Base-by-base conservation (phyloP, 352 stramenopile genomes). In the Globisporangium sylvaticum region DNA sequence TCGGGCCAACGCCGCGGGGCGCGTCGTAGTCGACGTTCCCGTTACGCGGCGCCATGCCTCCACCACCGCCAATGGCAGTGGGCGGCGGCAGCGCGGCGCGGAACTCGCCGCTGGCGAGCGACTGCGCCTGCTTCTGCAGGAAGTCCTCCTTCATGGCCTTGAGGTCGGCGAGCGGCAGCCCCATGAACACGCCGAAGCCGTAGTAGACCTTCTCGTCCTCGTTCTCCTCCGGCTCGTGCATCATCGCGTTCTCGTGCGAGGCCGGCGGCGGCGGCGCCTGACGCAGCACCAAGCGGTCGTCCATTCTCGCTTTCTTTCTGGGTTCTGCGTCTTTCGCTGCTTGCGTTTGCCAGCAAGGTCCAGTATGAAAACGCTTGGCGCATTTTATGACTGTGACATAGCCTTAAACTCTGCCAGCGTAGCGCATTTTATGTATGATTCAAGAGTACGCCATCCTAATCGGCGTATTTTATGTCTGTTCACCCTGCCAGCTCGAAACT, bases 141-240 rank as follows among this genome's bases (percentile, higher is more conserved):
- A 85, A 90, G 58, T 94, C 79, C 42, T 92, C 83, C 74, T 91
- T 92, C 80, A 94, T 92, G 60, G 80, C 83, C 63, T 91, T 92
- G 57, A 95, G 77, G 53, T 93, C 87, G n/a, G 83, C 79, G 56
- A 95, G 77, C 34, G 85, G 81, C 50, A 95, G 77, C 0, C 87
- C 87, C 84, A 95, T 95, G 72, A 95, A 95, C 39, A 95, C 87
- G 59, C 87, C 87, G 53, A 95, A 95, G 59, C 87, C 87, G 74
- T 95, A 95, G 82, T 95, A 95, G 1, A 95, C 77, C 73, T 95
- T 92, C 66, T 94, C 83, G 58, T 92, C 80, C 58, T 94, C 85
- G 60, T 78, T 87, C 52, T 89, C 80, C 56, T 84, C 75, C 25
- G 68, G 69, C 9, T 85, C 74, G 25, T 68, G 64, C 34, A 65